Conservation (phyloP, 2,329 filamentous ascomycete genomes). For the Colletotrichum lupini region DNA sequence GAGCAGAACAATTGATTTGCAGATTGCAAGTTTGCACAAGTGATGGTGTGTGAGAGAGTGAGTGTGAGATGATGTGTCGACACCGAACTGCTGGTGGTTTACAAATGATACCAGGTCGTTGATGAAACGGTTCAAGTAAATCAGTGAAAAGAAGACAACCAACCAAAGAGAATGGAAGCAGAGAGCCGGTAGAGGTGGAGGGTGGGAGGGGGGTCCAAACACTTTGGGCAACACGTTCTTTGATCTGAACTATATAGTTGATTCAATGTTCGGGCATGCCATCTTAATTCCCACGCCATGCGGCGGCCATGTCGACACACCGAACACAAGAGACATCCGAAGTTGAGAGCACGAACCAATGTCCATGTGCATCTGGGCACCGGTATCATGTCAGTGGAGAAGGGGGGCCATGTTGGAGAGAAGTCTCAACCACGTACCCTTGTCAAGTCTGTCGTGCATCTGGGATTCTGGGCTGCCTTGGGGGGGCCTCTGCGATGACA, state of each 20-base stretch:
- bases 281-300: conserved; percentile 19
- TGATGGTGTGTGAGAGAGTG: conserved; percentile 3
- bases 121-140: neutral
- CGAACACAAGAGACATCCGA: conserved; percentile 14
- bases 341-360: conserved; percentile 29
- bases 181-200: conserved; percentile 6
- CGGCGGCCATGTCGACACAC: too few relatives aligned
- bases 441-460: conserved; percentile 15
- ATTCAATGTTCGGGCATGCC: conserved; percentile 15
- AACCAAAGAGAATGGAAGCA: conserved; percentile 25
- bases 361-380: conserved; percentile 24
- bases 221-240: conserved; percentile 19
- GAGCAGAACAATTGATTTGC: neutral
- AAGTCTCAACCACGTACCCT: conserved; percentile 30
- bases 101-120: neutral
- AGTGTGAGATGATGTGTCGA: conserved; percentile 4
- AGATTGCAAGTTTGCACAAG: conserved; percentile 15
- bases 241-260: conserved; percentile 33
- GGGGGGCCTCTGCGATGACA: too few relatives aligned
- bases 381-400: conserved; percentile 34
- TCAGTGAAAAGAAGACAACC: neutral
- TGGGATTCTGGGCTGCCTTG: too few relatives aligned
- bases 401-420: conserved; percentile 7
- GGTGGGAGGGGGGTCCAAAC: neutral
- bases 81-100: conserved; percentile 20